A percentile compares a stretch with the other conserved stretches of the same genome.
Evolutionary conservation across 352 stramenopile genomes (phyloP).

Genomic region (Phytophthora chlamydospora): DNA sequence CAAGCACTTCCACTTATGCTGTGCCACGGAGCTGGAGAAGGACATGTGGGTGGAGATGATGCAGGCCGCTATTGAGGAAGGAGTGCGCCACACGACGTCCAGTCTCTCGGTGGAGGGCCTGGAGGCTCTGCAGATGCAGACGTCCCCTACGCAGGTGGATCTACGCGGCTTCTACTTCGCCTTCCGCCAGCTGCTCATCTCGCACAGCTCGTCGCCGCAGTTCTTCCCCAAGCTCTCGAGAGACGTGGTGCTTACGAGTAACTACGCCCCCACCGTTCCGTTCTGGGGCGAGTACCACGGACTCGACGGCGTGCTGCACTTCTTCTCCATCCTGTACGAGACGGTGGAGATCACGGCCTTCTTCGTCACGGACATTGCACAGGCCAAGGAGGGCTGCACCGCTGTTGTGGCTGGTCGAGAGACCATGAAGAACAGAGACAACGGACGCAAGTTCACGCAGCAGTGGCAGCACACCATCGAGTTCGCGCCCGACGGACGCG

Average conservation of each 20-base stretch:
- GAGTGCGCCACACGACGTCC: constrained; percentile 27
- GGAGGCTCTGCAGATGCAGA: constrained; percentile 45
- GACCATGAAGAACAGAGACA: constrained; percentile 91
- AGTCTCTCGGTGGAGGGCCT: constrained; percentile 29
- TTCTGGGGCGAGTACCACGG: constrained; percentile 91
- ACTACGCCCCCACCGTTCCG: constrained; percentile 87
- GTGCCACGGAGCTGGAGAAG: constrained; percentile 86
- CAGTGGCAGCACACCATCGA: constrained; percentile 92
- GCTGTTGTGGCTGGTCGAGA: constrained; percentile 84
- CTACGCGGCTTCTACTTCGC: constrained; percentile 88
- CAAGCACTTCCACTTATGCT: constrained; percentile 90
- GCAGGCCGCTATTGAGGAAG: constrained; percentile 86
- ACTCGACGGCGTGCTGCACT: constrained; percentile 86
- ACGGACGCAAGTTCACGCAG: constrained; percentile 89
- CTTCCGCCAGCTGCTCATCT: constrained; percentile 89
- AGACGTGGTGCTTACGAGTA: constrained; percentile 86
- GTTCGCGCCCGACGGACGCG: constrained; percentile 83
- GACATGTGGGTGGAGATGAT: constrained; percentile 94
- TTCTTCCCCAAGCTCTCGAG: constrained; percentile 89
- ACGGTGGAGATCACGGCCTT: constrained; percentile 90
- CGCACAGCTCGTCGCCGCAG: constrained; percentile 86
- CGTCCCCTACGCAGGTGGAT: constrained; percentile 81
- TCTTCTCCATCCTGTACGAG: constrained; percentile 91
- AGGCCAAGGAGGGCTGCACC: constrained; percentile 83
- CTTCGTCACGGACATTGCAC: constrained; percentile 89